These are phyloP conservation scores for Evernia prunastri DNA, from an alignment of 495 filamentous ascomycete species.

Conservation along the genomic window DNA sequence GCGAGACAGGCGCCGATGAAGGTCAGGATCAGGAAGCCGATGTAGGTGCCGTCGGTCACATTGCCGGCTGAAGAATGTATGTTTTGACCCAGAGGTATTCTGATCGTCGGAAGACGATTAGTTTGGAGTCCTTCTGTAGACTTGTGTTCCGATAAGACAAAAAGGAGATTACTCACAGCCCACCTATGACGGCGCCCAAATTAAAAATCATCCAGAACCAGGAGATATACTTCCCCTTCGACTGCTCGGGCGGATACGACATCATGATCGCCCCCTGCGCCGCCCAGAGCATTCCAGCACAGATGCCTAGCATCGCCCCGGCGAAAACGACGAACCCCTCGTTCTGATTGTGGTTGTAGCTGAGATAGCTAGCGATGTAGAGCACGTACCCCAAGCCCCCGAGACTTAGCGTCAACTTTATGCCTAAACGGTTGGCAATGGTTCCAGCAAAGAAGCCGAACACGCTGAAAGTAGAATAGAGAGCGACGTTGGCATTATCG, in stretches of 20 bases:
- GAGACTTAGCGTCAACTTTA: conserved; percentile 38
- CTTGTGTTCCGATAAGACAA: not conserved
- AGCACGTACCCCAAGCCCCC: conserved; percentile 44
- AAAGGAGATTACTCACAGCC: conserved; percentile 36
- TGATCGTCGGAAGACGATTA: conserved; percentile 9
- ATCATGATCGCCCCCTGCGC: conserved; percentile 51
- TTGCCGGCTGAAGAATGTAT: conserved; percentile 34
- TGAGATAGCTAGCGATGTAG: conserved; percentile 40
- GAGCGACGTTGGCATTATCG: conserved; percentile 48
- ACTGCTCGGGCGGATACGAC: conserved; percentile 43
- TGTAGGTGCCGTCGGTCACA: conserved; percentile 47
- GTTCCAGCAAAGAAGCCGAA: conserved; percentile 50
- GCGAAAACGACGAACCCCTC: conserved; percentile 68
- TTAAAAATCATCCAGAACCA: conserved; percentile 53
- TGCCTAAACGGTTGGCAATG: conserved; percentile 42
- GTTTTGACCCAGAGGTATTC: conserved; percentile 52
- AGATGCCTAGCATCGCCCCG: conserved; percentile 43
- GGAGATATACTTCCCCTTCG: conserved; percentile 45
- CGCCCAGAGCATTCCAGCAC: conserved; percentile 45
- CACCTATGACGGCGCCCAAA: conserved; percentile 44
- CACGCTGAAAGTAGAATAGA: conserved; percentile 55
- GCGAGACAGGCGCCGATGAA: conserved; percentile 54
- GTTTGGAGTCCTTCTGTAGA: not conserved
- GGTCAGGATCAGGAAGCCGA: conserved; percentile 47
- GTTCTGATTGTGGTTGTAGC: conserved; percentile 68